Evolutionary conservation across 768 basidiomycete genomes (phyloP), one percentile per base, ranked within the genome.

Genomic region (Russula vinacea): DNA sequence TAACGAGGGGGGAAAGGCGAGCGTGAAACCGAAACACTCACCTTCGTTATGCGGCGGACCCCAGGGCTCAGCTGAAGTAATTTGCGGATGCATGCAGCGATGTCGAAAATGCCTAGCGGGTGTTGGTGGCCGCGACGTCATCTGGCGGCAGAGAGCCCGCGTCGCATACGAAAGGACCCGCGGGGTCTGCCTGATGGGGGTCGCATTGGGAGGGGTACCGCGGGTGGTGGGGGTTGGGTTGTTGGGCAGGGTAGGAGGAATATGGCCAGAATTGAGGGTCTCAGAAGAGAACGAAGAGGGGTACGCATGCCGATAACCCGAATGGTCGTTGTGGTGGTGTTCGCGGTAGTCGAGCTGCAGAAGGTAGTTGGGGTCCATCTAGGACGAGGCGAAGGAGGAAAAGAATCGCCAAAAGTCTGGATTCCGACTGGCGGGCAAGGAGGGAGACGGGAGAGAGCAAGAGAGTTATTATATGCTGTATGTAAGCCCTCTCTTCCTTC

Each of bases 241-340:
- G 32, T 29, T 56, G 29, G 17, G 58, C 13, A 2, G 58, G 64
- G 55, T 61, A 59, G 60, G 56, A 65, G 35, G 59, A 8, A 59
- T 61, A 61, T 44, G 59, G 33, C 64, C 64, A 65, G 60, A 51
- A 65, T 57, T 65, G 64, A 49, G 63, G 24, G 32, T 55, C 49
- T 61, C 55, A 19, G 59, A 35, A 61, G 64, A n/a, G 24, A n/a
- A 56, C 14, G 64, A 5, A 10, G 47, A 14, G 40, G 64, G 35
- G 44, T 56, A 57, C 14, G 49, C 8, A 19, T 61, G 59, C 42
- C 55, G 60, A 57, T 56, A 45, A 11, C 37, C 55, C 14, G 64
- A 33, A 60, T 65, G 59, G 52, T 56, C 60, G 49, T 59, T 49
- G 17, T 3, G 1, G 10, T 35, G 59, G 39, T 61, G 54, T 56